A percentile compares a stretch with the other conserved stretches of the same genome.
These are phyloP conservation scores for Phyllosticta citriasiana DNA, from an alignment of 2,329 filamentous ascomycete genomes.

Conservation along the genomic window DNA sequence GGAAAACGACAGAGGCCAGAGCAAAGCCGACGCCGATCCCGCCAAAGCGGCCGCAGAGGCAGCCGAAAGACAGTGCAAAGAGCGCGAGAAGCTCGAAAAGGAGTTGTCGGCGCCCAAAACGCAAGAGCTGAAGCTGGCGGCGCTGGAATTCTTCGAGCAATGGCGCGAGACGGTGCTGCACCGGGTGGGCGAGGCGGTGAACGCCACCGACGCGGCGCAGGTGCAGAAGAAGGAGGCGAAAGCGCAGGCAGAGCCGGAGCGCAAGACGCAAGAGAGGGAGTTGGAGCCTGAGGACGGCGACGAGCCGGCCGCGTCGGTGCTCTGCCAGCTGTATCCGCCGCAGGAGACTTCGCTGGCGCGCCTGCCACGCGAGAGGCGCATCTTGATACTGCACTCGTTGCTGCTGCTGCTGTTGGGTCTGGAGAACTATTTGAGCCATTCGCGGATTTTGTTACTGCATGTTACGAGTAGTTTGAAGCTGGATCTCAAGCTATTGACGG, in stretches of 20 bases:
- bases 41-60: slow-evolving; percentile 14
- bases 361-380: slow-evolving; percentile 51
- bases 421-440: slow-evolving; percentile 68
- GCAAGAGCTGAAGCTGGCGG: slow-evolving; percentile 58
- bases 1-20: slow-evolving; percentile 19
- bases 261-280: slow-evolving; percentile 10
- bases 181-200: slow-evolving; percentile 58
- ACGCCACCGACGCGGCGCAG: slow-evolving; percentile 23
- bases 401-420: slow-evolving; percentile 65
- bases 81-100: slow-evolving; percentile 33
- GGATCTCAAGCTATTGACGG: slow-evolving; percentile 51
- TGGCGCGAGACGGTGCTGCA: slow-evolving; percentile 66
- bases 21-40: slow-evolving; percentile 12
- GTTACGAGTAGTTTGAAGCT: slow-evolving; percentile 62
- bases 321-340: slow-evolving; percentile 24
- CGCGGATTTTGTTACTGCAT: slow-evolving; percentile 60
- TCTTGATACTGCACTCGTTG: slow-evolving; percentile 60
- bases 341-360: slow-evolving; percentile 41
- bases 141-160: slow-evolving; percentile 63
- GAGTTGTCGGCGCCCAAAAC: slow-evolving; percentile 44
- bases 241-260: slow-evolving; percentile 9
- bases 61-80: slow-evolving; percentile 15
- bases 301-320: slow-evolving; percentile 19
- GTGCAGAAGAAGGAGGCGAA: slow-evolving; percentile 21
- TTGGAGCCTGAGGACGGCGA: slow-evolving; percentile 18